Conservation (phyloP, 2,329 filamentous ascomycete genomes). For the Coniochaeta sp. region DNA sequence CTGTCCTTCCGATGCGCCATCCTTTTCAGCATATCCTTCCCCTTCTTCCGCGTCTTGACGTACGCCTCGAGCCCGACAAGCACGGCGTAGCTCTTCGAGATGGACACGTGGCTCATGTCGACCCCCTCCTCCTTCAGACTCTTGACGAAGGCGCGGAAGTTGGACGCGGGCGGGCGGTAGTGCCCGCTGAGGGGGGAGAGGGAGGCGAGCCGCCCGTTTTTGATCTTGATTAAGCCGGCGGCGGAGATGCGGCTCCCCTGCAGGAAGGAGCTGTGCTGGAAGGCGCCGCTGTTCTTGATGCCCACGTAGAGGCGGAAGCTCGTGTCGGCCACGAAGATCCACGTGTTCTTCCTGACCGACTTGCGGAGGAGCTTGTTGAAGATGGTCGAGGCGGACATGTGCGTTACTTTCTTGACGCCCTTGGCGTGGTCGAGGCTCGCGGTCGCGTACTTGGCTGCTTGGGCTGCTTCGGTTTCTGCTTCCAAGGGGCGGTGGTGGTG, state of each 20-base stretch:
- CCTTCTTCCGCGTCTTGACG: constrained; percentile 12
- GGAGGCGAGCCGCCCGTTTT: constrained; percentile 67
- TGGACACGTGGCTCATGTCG: constrained; percentile 71
- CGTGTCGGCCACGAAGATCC: constrained; percentile 90
- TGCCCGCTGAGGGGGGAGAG: constrained; percentile 71
- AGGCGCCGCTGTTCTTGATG: constrained; percentile 81
- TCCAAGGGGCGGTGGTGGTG: constrained; percentile 15
- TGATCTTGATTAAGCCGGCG: constrained; percentile 79
- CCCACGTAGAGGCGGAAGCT: constrained; percentile 80
- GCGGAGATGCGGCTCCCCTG: constrained; percentile 75
- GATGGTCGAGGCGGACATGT: constrained; percentile 62
- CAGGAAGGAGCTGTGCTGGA: constrained; percentile 87
- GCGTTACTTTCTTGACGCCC: constrained; percentile 52
- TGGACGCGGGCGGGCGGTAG: constrained; percentile 75
- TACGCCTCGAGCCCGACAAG: constrained; percentile 79
- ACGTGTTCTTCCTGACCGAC: constrained; percentile 77
- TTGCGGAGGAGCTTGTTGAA: constrained; percentile 74
- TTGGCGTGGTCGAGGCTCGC: constrained; percentile 55
- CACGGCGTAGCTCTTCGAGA: constrained; percentile 76
- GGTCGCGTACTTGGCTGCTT: constrained; percentile 58
- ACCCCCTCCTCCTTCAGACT: constrained; percentile 65
- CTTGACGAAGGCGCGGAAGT: constrained; percentile 76
- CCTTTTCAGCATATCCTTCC: constrained; percentile 7
- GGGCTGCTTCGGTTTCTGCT: constrained; percentile 49
- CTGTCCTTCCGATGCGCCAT: constrained; percentile 7